Percentiles rank a stretch among this genome's conserved stretches.
Conservation (phyloP, 805 yeast species). For the Kodamaea laetipori region DNA sequence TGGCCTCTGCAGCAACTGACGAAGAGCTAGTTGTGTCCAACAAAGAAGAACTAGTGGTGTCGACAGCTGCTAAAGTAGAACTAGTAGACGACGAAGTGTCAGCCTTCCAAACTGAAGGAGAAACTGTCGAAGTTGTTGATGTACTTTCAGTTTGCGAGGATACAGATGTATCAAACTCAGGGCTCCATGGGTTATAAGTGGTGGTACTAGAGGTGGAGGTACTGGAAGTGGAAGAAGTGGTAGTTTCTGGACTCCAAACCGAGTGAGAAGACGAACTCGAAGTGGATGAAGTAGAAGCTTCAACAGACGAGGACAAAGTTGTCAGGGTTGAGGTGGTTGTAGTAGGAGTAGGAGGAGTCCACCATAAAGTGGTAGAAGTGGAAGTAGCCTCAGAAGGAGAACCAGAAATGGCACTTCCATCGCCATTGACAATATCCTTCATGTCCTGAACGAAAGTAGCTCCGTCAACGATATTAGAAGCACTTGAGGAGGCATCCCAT, state of each 20-base stretch:
- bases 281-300: slow-evolving; percentile 9
- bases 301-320: slow-evolving; percentile 12
- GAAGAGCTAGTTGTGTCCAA: no score
- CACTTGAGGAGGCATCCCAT: slow-evolving; percentile 41
- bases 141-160: no score
- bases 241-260: slow-evolving; percentile 1
- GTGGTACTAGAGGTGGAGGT: background rate
- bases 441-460: slow-evolving; percentile 22
- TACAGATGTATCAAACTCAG: no score
- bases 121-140: no score
- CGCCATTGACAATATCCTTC: slow-evolving; percentile 19
- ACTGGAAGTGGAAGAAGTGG: slow-evolving; percentile 1
- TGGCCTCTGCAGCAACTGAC: no score
- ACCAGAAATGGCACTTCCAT: slow-evolving; percentile 9
- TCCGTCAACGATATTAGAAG: slow-evolving; percentile 15
- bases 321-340: slow-evolving; percentile 10
- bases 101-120: no score
- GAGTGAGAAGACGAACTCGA: slow-evolving; percentile 6
- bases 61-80: no score
- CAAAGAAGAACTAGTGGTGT: no score
- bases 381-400: slow-evolving; percentile 10
- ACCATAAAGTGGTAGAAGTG: slow-evolving; percentile 1
- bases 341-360: slow-evolving; percentile 10
- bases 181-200: no score
- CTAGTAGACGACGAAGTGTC: no score